phyloP scores from a whole-genome alignment of 2,329 filamentous ascomycete species.

The Paecilomyces formosus region DNA sequence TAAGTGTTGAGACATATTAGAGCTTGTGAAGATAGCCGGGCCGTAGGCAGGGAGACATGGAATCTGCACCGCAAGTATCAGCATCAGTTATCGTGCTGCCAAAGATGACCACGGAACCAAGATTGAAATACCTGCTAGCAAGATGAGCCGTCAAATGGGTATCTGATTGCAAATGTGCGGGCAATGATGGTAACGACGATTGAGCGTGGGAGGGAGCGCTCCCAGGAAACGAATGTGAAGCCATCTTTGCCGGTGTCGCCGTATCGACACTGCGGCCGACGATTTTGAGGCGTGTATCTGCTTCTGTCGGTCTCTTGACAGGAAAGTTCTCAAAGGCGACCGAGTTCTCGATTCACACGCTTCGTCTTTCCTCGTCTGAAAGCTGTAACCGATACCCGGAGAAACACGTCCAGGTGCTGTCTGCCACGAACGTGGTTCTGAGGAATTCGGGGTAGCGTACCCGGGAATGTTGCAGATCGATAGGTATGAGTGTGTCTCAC shows the following conservation, averaged over 20 bases:
- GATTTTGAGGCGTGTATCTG: background rate
- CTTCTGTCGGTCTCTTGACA: background rate
- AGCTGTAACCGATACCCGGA: background rate
- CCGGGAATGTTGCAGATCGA: background rate
- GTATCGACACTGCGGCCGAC: background rate
- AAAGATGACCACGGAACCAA: background rate
- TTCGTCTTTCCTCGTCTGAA: background rate
- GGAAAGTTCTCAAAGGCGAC: background rate
- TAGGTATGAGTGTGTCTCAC: background rate
- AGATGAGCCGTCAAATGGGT: constrained; percentile 46
- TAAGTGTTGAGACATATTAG: constrained; percentile 93
- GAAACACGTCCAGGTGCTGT: background rate
- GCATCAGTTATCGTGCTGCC: constrained; percentile 1
- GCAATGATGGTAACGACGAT: constrained; percentile 79
- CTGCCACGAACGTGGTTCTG: background rate
- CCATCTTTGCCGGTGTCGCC: constrained; percentile 24
- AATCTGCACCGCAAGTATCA: constrained; percentile 71
- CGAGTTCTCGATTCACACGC: background rate
- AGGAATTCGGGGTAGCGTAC: background rate
- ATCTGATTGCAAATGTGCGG: constrained; percentile 55
- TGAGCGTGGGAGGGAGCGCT: constrained; percentile 59
- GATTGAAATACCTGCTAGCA: constrained; percentile 37
- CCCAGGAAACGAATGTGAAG: constrained; percentile 31
- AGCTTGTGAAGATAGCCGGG: constrained; percentile 82
- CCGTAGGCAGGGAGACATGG: constrained; percentile 82